Base-by-base conservation (phyloP, 768 basidiomycete species). In the Suillus fuscotomentosus region DNA sequence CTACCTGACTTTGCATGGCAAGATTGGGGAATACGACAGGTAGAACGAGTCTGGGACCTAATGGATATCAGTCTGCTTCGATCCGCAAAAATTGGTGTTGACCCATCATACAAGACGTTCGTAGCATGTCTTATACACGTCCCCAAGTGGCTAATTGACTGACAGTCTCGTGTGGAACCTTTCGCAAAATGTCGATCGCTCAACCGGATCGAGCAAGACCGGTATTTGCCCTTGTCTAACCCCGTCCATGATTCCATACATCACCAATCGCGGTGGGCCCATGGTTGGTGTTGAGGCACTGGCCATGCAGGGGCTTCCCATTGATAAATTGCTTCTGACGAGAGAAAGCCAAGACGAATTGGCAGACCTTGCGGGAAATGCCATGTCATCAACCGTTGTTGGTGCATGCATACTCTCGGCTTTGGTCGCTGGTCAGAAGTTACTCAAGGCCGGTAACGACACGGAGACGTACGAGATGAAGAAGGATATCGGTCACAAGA, bases 311-410 rank as follows among this genome's bases (percentile, higher is more conserved):
- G 96, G 96, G 39, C 86, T 98, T 47, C 96, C 96, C 0, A 88
- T 97, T 39, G 92, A 97, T 75, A 92, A 95, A 73, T 83, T 98
- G 2, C 83, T 97, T 22, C 83, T 98, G 61, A 97, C 96, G 2
- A 89, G 94, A 60, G 96, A 98, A 77, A 93, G 86, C 20, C 92
- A 96, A 74, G 96, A 97, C 75, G 90, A 98, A 65, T 82, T 98
- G 8, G 94, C 95, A 3, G 95, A 97, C 76, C 82, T 98, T 17
- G 95, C 96, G 22, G 96, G 96, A 2, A 98, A 98, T 71, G 96
- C 96, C 65, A 98, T 98, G 96, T 95, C 95, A 1, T 94, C 95
- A 5, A 97, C 96, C 1, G 96, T 97, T 31, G 95, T 98, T 38
- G 96, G 96, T 1, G 85, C 93, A 3, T 90, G 93, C 67, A 92